phyloP scores from a whole-genome alignment of 2,329 filamentous ascomycete genomes.

The Tolypocladium inflatum region DNA sequence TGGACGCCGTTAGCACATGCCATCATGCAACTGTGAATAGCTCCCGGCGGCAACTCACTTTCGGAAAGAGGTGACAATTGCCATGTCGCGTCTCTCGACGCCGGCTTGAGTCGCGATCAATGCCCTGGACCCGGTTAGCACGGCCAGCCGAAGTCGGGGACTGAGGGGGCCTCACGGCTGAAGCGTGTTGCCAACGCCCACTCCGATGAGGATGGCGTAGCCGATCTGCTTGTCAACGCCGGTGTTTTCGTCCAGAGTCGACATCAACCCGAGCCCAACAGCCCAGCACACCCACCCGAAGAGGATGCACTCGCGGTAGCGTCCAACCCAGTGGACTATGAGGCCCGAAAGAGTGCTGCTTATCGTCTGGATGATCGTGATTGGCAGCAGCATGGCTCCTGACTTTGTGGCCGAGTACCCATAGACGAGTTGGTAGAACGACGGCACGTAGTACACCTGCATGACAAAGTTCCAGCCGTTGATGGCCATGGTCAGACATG shows the following conservation, averaged over 20 bases:
- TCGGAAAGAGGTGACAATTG: constrained; percentile 32
- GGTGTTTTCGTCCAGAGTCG: constrained; percentile 36
- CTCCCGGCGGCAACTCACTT: constrained; percentile 19
- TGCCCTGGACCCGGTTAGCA: constrained; percentile 16
- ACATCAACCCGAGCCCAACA: constrained; percentile 41
- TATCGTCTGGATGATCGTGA: constrained; percentile 32
- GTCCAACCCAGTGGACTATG: constrained; percentile 40
- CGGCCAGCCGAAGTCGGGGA: background rate
- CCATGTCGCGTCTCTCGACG: constrained; percentile 38
- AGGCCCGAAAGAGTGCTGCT: constrained; percentile 42
- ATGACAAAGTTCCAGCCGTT: constrained; percentile 51
- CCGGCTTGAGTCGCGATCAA: constrained; percentile 46
- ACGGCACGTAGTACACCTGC: constrained; percentile 40
- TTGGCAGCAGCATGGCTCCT: constrained; percentile 30
- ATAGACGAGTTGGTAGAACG: constrained; percentile 36
- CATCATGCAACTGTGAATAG: background rate
- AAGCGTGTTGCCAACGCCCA: constrained; percentile 42
- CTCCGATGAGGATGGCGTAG: constrained; percentile 40
- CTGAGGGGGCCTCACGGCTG: constrained; percentile 29
- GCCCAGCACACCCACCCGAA: constrained; percentile 44
- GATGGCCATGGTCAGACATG: constrained; percentile 46
- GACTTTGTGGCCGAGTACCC: constrained; percentile 31
- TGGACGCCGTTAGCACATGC: background rate
- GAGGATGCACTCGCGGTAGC: constrained; percentile 44
- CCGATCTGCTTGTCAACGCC: constrained; percentile 44